Conservation (phyloP, 768 basidiomycete species). For the Boletus pseudo-olivaceus region DNA sequence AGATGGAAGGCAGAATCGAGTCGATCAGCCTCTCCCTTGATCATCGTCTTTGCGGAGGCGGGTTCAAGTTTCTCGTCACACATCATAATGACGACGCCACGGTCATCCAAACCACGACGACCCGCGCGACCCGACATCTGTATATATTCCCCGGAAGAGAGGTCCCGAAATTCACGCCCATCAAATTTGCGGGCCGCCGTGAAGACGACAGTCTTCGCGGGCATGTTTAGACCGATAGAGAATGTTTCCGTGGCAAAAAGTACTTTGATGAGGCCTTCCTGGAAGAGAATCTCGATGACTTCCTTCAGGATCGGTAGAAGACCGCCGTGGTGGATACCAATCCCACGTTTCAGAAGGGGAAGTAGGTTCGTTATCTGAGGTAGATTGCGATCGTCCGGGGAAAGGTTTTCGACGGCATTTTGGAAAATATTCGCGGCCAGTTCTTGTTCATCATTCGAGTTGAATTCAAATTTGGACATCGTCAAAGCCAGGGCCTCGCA, state of each 20-base stretch:
- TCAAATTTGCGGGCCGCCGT: conserved; percentile 95
- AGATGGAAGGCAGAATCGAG: conserved; percentile 98
- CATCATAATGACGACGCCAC: conserved; percentile 99
- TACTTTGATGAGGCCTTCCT: conserved; percentile 96
- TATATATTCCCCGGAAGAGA: conserved; percentile 96
- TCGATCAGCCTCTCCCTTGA: conserved; percentile 96
- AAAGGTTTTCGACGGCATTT: conserved; percentile 88
- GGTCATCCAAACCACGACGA: conserved; percentile 92
- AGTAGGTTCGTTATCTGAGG: conserved; percentile 93
- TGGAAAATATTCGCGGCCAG: conserved; percentile 85
- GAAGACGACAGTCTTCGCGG: conserved; percentile 99
- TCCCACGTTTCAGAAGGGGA: conserved; percentile 89
- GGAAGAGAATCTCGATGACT: conserved; percentile 98
- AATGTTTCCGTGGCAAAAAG: conserved; percentile 99
- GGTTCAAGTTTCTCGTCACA: conserved; percentile 98
- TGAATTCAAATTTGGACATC: conserved; percentile 96
- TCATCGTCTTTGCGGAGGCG: conserved; percentile 87
- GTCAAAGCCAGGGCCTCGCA: conserved; percentile 90
- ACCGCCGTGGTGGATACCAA: conserved; percentile 98
- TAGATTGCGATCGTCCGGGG: conserved; percentile 81
- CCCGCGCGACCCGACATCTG: conserved; percentile 99
- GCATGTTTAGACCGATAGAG: conserved; percentile 98
- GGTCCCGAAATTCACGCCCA: conserved; percentile 88
- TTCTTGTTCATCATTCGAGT: conserved; percentile 87
- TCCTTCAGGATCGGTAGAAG: conserved; percentile 97